Conservation (phyloP, 495 filamentous ascomycete genomes). For the Penicillium mononematosum region DNA sequence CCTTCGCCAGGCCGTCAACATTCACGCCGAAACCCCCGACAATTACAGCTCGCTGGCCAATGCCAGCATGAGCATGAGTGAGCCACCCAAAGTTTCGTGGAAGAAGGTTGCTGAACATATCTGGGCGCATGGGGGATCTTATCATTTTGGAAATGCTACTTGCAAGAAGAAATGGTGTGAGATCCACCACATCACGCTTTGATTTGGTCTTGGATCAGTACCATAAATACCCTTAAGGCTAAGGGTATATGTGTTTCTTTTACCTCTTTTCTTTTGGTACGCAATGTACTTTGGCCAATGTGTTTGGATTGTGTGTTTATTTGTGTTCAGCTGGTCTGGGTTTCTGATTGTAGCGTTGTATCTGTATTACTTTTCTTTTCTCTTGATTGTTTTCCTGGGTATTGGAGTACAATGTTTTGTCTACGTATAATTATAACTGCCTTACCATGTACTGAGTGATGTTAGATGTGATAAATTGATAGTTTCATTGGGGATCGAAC, state of each 20-base stretch:
- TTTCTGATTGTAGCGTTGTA: background rate
- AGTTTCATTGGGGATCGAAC: background rate
- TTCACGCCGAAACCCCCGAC: constrained; percentile 31
- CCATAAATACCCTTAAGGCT: background rate
- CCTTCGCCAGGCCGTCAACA: constrained; percentile 35
- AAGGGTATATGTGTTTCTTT: background rate
- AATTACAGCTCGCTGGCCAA: background rate
- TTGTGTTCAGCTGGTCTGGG: constrained; percentile 3
- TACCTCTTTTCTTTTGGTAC: background rate
- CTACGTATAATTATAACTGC: background rate
- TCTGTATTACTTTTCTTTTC: background rate
- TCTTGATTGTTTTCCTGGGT: background rate
- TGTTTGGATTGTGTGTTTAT: too few relatives aligned
- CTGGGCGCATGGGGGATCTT: constrained; percentile 65
- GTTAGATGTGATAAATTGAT: background rate
- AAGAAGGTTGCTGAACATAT: constrained; percentile 79
- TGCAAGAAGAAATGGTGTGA: constrained; percentile 77
- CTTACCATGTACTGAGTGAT: background rate
- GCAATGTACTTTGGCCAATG: background rate
- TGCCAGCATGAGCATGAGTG: constrained; percentile 3
- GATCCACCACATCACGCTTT: constrained; percentile 27
- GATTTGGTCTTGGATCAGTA: background rate
- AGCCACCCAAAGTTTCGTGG: constrained; percentile 67
- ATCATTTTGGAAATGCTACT: constrained; percentile 82
- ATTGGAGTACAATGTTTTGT: background rate